Base-by-base conservation (phyloP, 345 rosid species). In the Sisymbrium altissimum region DNA sequence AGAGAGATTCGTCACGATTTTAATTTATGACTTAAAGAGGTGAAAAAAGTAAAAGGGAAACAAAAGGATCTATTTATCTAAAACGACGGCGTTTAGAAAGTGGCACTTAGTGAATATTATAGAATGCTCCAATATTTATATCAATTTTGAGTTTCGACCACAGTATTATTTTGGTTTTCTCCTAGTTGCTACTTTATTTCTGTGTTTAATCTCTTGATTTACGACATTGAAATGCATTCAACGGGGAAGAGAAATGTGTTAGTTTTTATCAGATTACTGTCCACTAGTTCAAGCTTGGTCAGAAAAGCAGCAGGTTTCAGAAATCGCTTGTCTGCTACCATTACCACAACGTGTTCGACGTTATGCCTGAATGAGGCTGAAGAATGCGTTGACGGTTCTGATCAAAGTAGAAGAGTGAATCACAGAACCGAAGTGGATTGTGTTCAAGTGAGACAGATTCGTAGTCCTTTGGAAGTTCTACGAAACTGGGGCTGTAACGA, bases 401-500 rank as follows among this genome's bases (percentile, higher is more conserved):
- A 50, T 15, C 54, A 46, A 72, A 61, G 84, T 11, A 80, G 43
- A 77, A 81, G 46, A 35, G 29, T 30, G 84, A 88, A 92, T 46
- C 82, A 87, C 75, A 73, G 29, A 9, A 75, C 67, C 58, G 11
- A 66, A 81, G 64, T 40, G 1, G 7, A 6, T 7, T 9, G 57
- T 56, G 25, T 40, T 75, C 61, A 66, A 55, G 44, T 5, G 9
- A 76, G 60, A 32, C 71, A 36, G 25, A 64, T 29, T 45, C 21
- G 33, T 12, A 71, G 75, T 79, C 65, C 88, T 1, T 0, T 76
- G 0, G 82, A 85, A 25, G 57, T 87, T 82, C 39, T 92, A n/a
- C 71, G 64, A 72, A 79, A 39, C 30, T 92, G 93, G 90, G 97
- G 98, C 38, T 90, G 98, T 82, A 81, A 45, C 13, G 93, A 87